Evolutionary conservation across 2,329 filamentous ascomycete species (phyloP).

Genomic region (Metarhizium robertsii): DNA sequence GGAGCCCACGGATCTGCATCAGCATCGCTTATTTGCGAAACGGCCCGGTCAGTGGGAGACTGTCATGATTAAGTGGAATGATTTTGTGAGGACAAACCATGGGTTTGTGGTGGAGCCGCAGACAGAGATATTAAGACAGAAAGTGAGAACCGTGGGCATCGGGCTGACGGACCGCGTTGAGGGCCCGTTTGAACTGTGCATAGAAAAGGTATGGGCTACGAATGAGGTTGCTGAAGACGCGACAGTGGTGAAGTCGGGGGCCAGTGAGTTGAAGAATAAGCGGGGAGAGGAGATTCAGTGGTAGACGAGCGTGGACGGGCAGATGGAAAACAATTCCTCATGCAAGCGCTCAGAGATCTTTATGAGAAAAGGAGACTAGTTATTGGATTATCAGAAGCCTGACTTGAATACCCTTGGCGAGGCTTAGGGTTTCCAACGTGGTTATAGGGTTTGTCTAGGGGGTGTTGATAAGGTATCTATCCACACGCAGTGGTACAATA

Average conservation of each 20-base stretch:
- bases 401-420: not conserved
- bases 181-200: constrained; percentile 77
- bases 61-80: constrained; percentile 78
- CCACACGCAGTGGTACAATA: not conserved
- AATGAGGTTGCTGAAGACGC: constrained; percentile 38
- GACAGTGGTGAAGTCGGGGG: constrained; percentile 10
- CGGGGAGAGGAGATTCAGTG: constrained; percentile 29
- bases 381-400: not conserved
- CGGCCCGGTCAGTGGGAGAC: constrained; percentile 89
- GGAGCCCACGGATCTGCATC: constrained; percentile 90
- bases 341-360: not conserved
- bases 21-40: constrained; percentile 77
- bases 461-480: not conserved
- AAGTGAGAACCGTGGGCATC: constrained; percentile 76
- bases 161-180: constrained; percentile 82
- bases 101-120: constrained; percentile 90
- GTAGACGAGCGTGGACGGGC: constrained; percentile 12
- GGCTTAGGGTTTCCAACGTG: not conserved
- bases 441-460: not conserved
- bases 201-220: constrained; percentile 86
- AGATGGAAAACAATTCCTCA: not conserved
- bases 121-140: constrained; percentile 77
- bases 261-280: constrained; percentile 25
- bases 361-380: not conserved
- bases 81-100: constrained; percentile 92